A percentile compares a stretch with the other conserved stretches of the same genome.
phyloP scores from a whole-genome alignment of 2,329 filamentous ascomycete genomes.

The Ceratocystis colombiana region DNA sequence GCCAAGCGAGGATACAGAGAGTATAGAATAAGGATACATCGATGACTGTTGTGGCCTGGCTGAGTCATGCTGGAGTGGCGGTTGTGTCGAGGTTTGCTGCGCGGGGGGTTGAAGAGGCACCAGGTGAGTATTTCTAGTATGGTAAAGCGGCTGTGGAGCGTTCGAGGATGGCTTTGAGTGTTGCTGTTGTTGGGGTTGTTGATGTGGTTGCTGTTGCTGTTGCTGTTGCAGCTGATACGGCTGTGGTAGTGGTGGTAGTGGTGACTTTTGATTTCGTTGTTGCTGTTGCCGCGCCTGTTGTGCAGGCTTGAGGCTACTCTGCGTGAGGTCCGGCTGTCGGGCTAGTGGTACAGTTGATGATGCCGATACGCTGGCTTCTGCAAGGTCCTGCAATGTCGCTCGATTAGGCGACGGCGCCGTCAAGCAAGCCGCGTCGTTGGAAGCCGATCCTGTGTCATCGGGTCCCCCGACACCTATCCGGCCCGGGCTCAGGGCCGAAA shows the following conservation, averaged over 20 bases:
- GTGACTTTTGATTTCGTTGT: not conserved
- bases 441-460: not conserved
- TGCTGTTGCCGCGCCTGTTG: not conserved
- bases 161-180: not conserved
- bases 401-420: slow-evolving; percentile 18
- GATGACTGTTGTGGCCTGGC: not conserved
- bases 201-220: not conserved
- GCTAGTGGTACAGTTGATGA: not conserved
- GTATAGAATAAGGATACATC: not conserved
- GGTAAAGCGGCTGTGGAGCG: not conserved
- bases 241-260: not conserved
- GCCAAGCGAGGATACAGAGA: not conserved
- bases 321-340: not conserved
- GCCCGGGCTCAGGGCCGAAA: not conserved
- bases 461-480: not conserved
- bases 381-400: slow-evolving; percentile 22
- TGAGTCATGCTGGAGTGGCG: slow-evolving; percentile 1
- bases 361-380: slow-evolving; percentile 23
- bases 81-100: not conserved
- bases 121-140: not conserved
- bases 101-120: not conserved
- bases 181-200: not conserved
- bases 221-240: not conserved
- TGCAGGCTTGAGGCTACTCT: not conserved
- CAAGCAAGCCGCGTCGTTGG: slow-evolving; percentile 6